phyloP scores from a whole-genome alignment of 164 flowering plant species.

The Chimonanthus praecox region DNA sequence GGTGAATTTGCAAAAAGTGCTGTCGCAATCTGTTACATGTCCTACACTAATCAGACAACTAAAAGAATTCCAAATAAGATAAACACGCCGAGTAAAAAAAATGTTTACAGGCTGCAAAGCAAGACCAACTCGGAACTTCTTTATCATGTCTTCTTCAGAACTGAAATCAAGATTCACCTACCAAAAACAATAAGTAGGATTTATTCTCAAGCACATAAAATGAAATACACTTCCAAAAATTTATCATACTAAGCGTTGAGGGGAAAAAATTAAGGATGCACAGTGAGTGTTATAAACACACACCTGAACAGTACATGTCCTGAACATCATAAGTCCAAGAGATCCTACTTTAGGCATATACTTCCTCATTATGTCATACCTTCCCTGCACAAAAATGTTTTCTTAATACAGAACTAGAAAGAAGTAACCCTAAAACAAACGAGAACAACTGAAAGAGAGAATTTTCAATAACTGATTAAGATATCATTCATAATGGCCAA shows the following conservation, averaged over 20 bases:
- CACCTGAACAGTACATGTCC: constrained; percentile 99
- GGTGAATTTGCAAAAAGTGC: constrained; percentile 99
- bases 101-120: constrained; percentile 91
- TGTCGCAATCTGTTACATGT: constrained; percentile 79
- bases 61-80: background rate
- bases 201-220: background rate
- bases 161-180: constrained; percentile 95
- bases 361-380: constrained; percentile 90
- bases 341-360: constrained; percentile 98
- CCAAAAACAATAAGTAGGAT: constrained; percentile 5
- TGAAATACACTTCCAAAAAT: background rate
- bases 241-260: no score
- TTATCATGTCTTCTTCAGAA: constrained; percentile 96
- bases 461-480: background rate
- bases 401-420: constrained; percentile 13
- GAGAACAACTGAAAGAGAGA: background rate
- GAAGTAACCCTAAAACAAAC: background rate
- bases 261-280: no score
- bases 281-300: constrained; percentile 1
- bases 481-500: background rate
- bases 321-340: constrained; percentile 96
- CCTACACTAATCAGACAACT: constrained; percentile 20
- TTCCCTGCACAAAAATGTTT: constrained; percentile 64
- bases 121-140: constrained; percentile 93
- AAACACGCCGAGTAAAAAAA: background rate